Evolutionary conservation across 768 basidiomycete genomes (phyloP).

Genomic region (Neoboletus magnificus): DNA sequence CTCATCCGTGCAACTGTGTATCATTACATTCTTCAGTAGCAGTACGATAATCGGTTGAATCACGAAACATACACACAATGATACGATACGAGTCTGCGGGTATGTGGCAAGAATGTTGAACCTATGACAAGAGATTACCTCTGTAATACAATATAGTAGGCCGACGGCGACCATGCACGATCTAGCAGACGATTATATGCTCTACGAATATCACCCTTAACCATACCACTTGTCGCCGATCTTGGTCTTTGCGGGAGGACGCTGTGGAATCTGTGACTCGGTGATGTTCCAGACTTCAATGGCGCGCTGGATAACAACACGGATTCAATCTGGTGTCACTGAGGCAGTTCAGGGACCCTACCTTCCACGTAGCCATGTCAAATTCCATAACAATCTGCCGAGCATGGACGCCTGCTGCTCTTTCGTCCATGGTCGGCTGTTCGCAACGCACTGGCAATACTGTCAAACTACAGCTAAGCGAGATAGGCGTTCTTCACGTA

Average conservation of each 20-base stretch:
- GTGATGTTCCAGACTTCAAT: conserved; percentile 84
- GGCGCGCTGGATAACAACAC: conserved; percentile 55
- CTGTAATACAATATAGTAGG: conserved; percentile 17
- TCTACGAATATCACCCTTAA: conserved; percentile 21
- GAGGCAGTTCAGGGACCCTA: conserved; percentile 31
- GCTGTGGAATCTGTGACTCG: conserved; percentile 70
- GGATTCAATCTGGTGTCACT: neutral
- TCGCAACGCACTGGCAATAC: conserved; percentile 54
- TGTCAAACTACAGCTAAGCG: neutral
- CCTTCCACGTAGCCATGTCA: conserved; percentile 88
- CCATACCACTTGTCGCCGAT: conserved; percentile 75
- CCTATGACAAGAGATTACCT: conserved; percentile 9
- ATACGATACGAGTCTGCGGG: neutral
- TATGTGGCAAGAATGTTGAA: neutral
- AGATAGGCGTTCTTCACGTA: conserved; percentile 35
- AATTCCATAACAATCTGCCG: conserved; percentile 90
- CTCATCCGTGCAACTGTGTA: neutral
- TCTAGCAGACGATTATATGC: conserved; percentile 2
- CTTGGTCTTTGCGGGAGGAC: conserved; percentile 54
- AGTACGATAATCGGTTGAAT: neutral
- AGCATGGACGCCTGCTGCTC: conserved; percentile 60
- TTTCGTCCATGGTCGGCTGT: conserved; percentile 61
- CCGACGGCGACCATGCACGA: neutral
- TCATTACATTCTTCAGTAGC: neutral
- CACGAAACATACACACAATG: neutral